Evolutionary conservation across 805 yeast species (phyloP), one percentile per base, ranked within the genome.

Genomic region (Yarrowia deformans): DNA sequence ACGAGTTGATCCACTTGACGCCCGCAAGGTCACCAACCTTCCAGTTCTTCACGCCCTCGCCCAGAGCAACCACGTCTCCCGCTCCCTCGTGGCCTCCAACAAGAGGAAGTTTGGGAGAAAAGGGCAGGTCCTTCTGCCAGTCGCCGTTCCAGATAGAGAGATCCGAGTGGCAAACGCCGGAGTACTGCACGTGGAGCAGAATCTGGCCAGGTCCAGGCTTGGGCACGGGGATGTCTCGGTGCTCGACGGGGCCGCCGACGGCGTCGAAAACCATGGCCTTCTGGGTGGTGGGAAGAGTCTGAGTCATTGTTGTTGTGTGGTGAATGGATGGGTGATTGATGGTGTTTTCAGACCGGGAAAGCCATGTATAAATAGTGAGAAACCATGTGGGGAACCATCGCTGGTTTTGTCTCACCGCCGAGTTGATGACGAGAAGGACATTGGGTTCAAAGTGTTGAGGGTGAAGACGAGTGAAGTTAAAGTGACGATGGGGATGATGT

Each of bases 91-190:
- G 96, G 74, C 96, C 96, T 72, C 94, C 95, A 60, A 90, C 93
- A 74, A 89, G 81, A 23, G 94, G 94, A 71, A 88, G 82, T 77
- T 88, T 88, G 72, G 89, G 85, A 72, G 81, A 85, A 78, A 89
- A 82, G 66, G 96, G 95, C 96, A 97, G 91, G 81, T 91, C 97
- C 76, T 97, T 97, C 78, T 90, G 86, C 93, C 95, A 90, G 69
- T 95, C 97, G 76, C 97, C 97, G 78, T 90, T 87, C 93, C 95
- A 90, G 68, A 95, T 97, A 83, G 91, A 97, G 79, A 92, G 85
- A 78, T 91, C 97, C 46, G 97, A 91, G 84, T 93, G 97, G 81
- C 97, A 91, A 69, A 91, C 97, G 80, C 97, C 97, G 32, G 97
- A 87, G 84, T 89, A 91, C 81, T 87, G 87, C 79, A 92, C 87